Conservation (phyloP, 257 asterid species). For the Verbascum thapsus region DNA sequence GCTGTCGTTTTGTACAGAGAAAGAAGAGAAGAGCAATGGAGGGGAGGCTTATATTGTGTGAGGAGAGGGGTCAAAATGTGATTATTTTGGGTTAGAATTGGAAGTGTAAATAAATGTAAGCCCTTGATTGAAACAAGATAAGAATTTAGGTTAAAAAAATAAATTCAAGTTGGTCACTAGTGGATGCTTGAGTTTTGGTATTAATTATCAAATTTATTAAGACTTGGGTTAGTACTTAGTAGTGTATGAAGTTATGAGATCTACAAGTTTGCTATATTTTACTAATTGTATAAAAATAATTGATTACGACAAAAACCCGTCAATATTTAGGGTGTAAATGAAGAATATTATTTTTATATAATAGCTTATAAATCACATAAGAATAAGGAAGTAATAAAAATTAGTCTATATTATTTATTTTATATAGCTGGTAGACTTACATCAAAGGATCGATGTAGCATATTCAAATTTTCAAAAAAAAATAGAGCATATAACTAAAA, state of each 20-base stretch:
- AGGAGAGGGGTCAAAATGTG: neutral
- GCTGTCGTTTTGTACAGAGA: constrained; percentile 16
- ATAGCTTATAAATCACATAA: no score
- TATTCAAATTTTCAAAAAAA: no score
- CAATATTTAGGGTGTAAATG: no score
- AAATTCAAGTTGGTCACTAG: no score
- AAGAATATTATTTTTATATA: no score
- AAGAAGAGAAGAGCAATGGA: neutral
- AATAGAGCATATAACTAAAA: no score
- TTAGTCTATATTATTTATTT: no score
- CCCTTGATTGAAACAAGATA: neutral
- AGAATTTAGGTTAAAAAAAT: neutral
- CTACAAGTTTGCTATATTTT: neutral
- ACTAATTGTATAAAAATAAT: no score
- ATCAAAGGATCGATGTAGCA: no score
- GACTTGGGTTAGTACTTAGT: neutral
- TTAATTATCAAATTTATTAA: neutral
- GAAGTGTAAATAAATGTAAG: neutral
- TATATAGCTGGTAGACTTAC: no score
- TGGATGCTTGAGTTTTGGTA: neutral
- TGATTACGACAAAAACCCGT: no score
- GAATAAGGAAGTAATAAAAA: no score
- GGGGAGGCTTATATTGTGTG: neutral
- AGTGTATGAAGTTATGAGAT: neutral
- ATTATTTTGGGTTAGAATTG: neutral